Conservation (phyloP, 2,329 filamentous ascomycete genomes). For the Claviceps arundinis region DNA sequence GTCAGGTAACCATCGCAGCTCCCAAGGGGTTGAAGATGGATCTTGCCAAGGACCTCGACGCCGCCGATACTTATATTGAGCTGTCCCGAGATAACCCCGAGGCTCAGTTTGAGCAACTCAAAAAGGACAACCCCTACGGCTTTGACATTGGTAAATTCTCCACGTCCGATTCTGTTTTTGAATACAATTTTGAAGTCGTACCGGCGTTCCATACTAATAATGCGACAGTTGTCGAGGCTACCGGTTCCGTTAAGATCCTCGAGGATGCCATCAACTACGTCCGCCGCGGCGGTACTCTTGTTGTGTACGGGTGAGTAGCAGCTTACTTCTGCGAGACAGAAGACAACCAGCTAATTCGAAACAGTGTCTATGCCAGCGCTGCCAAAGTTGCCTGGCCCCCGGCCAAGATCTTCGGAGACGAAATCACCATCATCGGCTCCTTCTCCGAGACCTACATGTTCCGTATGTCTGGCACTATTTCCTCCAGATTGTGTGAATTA, state of each 20-base stretch:
- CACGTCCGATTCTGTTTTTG: too few species aligned
- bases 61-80: slow-evolving; percentile 40
- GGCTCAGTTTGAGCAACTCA: slow-evolving; percentile 48
- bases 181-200: too few species aligned
- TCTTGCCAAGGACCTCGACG: slow-evolving; percentile 44
- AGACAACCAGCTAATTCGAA: slow-evolving; percentile 3
- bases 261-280: slow-evolving; percentile 61
- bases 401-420: slow-evolving; percentile 54
- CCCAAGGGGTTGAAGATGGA: slow-evolving; percentile 59
- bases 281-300: slow-evolving; percentile 55
- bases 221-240: slow-evolving; percentile 48
- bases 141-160: slow-evolving; percentile 46
- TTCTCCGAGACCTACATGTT: slow-evolving; percentile 67
- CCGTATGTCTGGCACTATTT: slow-evolving; percentile 26
- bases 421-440: slow-evolving; percentile 60
- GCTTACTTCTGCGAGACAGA: not conserved
- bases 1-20: slow-evolving; percentile 56
- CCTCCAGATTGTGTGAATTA: too few species aligned
- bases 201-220: slow-evolving; percentile 7
- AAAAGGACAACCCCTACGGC: slow-evolving; percentile 53
- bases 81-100: slow-evolving; percentile 40
- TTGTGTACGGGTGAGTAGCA: slow-evolving; percentile 43
- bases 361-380: slow-evolving; percentile 47
- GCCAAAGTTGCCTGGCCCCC: slow-evolving; percentile 55
- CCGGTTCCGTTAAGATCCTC: slow-evolving; percentile 54